A percentile compares a stretch with the other conserved stretches of the same genome.
Evolutionary conservation across 139 green algal genomes (phyloP).

Genomic region (Chlamydomonas eustigma): DNA sequence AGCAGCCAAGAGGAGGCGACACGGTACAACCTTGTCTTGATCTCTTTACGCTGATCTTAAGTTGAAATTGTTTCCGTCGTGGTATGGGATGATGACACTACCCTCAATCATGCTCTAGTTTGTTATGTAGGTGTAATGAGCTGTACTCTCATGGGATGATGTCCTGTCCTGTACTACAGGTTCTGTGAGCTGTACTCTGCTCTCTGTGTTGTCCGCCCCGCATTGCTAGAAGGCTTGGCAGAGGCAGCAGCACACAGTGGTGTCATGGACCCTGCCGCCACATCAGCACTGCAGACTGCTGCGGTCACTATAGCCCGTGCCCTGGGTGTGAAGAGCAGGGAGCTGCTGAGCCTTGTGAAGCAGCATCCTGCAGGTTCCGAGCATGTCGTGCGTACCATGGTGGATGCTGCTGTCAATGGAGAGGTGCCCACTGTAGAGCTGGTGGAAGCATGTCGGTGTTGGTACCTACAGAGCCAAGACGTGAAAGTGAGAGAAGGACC

Average conservation of each 20-base stretch:
- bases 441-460: slow-evolving; percentile 1
- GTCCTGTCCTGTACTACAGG: too few species aligned
- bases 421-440: background rate
- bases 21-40: too few species aligned
- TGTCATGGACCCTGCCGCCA: background rate
- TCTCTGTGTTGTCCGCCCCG: background rate
- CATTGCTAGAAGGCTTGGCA: background rate
- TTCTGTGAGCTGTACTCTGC: slow-evolving; percentile 1
- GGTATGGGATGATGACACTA: too few species aligned
- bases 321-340: background rate
- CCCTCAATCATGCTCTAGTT: too few species aligned
- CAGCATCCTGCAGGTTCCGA: background rate
- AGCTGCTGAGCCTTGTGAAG: background rate
- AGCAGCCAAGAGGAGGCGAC: too few species aligned
- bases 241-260: background rate
- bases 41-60: too few species aligned
- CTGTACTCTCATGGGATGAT: too few species aligned
- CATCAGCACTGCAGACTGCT: background rate
- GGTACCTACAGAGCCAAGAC: background rate
- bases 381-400: background rate
- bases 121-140: too few species aligned
- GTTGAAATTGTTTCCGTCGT: too few species aligned
- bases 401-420: background rate
- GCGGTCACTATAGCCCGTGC: background rate
- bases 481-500: background rate